Evolutionary conservation across 2,329 filamentous ascomycete species (phyloP).

Genomic region (Ophiostoma pallidulum): DNA sequence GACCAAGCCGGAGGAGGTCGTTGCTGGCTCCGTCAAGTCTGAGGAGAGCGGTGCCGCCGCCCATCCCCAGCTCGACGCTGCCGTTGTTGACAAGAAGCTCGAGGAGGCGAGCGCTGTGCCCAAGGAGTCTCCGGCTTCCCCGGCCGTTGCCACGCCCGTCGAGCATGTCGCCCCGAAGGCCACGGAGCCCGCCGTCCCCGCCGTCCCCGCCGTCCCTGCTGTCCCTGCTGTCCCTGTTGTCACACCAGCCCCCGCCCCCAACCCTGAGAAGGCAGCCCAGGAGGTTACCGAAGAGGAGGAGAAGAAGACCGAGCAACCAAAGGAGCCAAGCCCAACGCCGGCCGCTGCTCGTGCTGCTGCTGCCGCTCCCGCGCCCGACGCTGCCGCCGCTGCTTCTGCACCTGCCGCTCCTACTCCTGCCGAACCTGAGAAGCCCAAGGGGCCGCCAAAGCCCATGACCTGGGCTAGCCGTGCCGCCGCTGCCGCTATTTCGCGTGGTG

Average conservation of each 20-base stretch:
- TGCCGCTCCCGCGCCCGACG: conserved; percentile 21
- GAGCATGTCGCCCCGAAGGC: conserved; percentile 17
- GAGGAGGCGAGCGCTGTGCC: conserved; percentile 46
- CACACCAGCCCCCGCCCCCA: conserved; percentile 23
- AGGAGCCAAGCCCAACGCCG: conserved; percentile 49
- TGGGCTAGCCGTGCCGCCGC: conserved; percentile 65
- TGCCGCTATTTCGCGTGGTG: conserved; percentile 43
- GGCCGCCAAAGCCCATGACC: conserved; percentile 52
- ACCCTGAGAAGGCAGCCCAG: conserved; percentile 41
- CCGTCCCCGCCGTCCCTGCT: conserved; percentile 26
- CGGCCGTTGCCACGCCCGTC: conserved; percentile 29
- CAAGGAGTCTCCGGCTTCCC: conserved; percentile 32
- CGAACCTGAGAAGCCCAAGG: conserved; percentile 38
- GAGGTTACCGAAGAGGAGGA: conserved; percentile 46
- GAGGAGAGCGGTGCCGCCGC: conserved; percentile 39
- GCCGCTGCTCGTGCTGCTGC: conserved; percentile 40
- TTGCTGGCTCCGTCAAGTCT: conserved; percentile 17
- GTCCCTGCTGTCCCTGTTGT: conserved; percentile 18
- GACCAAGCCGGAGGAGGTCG: conserved; percentile 27
- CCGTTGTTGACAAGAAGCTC: conserved; percentile 63
- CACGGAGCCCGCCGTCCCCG: conserved; percentile 30
- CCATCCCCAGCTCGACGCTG: conserved; percentile 32
- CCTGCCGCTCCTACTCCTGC: conserved; percentile 41
- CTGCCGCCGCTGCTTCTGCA: conserved; percentile 30
- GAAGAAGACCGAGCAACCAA: conserved; percentile 56